Evolutionary conservation across 2,329 filamentous ascomycete genomes (phyloP), one percentile per base, ranked within the genome.

Genomic region (Arthroderma sp.): DNA sequence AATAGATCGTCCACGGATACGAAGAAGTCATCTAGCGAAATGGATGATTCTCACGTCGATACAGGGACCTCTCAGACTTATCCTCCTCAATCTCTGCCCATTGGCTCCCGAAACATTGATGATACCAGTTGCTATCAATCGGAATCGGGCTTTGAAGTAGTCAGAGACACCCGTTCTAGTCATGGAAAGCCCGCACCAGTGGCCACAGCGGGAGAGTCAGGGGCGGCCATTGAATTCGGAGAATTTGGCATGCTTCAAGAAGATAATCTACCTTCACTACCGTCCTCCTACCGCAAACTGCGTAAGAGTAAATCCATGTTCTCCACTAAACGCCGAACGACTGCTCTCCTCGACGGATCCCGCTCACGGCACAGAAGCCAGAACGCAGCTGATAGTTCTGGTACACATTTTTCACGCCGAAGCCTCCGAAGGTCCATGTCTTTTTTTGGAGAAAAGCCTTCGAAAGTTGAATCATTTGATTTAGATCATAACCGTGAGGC

Each of bases 301-400:
- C 64, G 65, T 30, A 70, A 66, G 49, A 60, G 68, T 5, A 67
- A 62, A 47, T 72, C 69, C n/a, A 67, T 70, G 66, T 68, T 69
- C 44, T 61, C 61, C 5, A 61, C 66, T 2, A 57, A 61, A 42
- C 61, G 58, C 31, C 56, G 60, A 30, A 48, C 57, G 10, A 54
- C 58, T 4, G 54, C 53, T 22, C 28, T 37, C 6, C 33, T 44
- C 27, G 40, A 47, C n/a, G 27, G 33, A 29, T 44, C 40, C 3
- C 40, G 29, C 15, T 45, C 43, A 5, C 44, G 37, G 9, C 39
- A 41, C 33, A 43, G 45, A 34, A 42, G 39, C 6, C 45, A 36
- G 38, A 38, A 40, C 15, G 15, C 15, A 22, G 15, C 15, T 34
- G 28, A 36, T 15, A 30, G 46, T 29, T 42, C 40, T 11, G 40